A percentile compares a stretch with the other conserved stretches of the same genome.
These are phyloP conservation scores for Rhododendron ovatum DNA, from an alignment of 148 eudicot species.

Conservation along the genomic window DNA sequence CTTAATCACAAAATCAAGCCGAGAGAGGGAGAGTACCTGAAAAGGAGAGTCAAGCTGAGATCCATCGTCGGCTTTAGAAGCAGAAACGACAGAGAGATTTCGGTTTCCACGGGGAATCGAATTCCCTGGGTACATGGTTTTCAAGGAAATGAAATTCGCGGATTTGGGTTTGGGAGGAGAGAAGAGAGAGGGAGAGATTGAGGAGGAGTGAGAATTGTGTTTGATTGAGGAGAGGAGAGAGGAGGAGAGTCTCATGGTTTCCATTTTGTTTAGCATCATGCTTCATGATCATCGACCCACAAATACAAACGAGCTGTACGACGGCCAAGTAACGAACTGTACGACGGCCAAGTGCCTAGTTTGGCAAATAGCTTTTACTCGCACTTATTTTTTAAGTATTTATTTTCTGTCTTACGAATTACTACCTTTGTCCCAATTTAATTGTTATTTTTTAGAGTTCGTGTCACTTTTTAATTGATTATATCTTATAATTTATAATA, in stretches of 20 bases:
- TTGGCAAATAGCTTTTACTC: no score
- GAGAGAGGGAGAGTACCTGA: conserved; percentile 5
- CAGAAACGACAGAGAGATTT: conserved; percentile 21
- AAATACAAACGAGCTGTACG: background rate
- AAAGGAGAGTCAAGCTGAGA: conserved; percentile 9
- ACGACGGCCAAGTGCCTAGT: no score
- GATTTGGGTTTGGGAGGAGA: background rate
- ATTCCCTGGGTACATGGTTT: background rate
- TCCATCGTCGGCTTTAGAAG: conserved; percentile 14
- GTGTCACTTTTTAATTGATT: no score
- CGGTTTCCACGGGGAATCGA: conserved; percentile 7
- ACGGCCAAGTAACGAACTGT: background rate
- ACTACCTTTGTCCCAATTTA: no score
- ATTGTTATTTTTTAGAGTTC: no score
- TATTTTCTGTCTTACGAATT: no score
- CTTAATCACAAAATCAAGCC: background rate
- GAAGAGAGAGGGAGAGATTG: background rate
- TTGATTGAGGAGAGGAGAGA: background rate
- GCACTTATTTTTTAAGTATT: no score
- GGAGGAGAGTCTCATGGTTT: conserved; percentile 1
- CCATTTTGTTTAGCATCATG: background rate
- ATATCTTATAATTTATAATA: no score
- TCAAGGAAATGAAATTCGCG: conserved; percentile 16
- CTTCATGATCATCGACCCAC: background rate
- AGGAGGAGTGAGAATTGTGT: background rate